Evolutionary conservation across 2,329 filamentous ascomycete species (phyloP).

Genomic region (Thyridium curvatum): DNA sequence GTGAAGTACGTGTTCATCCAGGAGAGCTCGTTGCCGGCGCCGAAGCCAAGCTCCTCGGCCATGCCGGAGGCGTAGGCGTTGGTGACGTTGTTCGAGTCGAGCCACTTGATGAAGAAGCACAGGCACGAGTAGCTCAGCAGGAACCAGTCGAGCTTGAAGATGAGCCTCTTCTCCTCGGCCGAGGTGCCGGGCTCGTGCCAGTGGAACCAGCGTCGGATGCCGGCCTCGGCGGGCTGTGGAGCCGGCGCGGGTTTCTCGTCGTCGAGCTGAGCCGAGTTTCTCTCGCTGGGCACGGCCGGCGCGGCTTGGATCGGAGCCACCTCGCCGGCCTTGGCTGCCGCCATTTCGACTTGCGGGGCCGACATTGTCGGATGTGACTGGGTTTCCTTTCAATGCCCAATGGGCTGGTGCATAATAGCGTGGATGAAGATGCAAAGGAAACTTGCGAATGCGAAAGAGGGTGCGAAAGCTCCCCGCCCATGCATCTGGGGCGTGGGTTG

Average conservation of each 20-base stretch:
- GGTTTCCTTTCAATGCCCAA: too few species aligned
- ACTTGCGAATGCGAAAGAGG: too few species aligned
- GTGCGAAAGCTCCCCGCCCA: too few species aligned
- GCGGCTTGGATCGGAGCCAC: too few species aligned
- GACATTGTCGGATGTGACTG: not conserved
- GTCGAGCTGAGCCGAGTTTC: not conserved
- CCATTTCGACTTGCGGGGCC: not conserved
- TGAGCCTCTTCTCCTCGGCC: slow-evolving; percentile 34
- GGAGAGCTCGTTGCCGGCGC: slow-evolving; percentile 30
- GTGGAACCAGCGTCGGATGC: slow-evolving; percentile 21
- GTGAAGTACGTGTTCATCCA: slow-evolving; percentile 40
- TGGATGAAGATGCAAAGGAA: too few species aligned
- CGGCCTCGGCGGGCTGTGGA: not conserved
- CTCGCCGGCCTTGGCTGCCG: not conserved
- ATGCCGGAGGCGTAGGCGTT: slow-evolving; percentile 44
- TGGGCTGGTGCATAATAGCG: too few species aligned
- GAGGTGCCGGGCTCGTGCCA: slow-evolving; percentile 35
- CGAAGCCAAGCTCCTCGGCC: slow-evolving; percentile 37
- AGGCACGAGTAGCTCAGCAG: slow-evolving; percentile 33
- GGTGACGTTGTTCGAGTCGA: slow-evolving; percentile 38
- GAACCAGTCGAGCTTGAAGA: slow-evolving; percentile 44
- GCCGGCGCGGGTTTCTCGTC: not conserved
- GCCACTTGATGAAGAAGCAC: slow-evolving; percentile 38
- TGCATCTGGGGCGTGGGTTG: too few species aligned
- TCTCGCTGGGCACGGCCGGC: not conserved